phyloP scores from a whole-genome alignment of 1,139 yeast genomes.

The Geotrichum reessii region DNA sequence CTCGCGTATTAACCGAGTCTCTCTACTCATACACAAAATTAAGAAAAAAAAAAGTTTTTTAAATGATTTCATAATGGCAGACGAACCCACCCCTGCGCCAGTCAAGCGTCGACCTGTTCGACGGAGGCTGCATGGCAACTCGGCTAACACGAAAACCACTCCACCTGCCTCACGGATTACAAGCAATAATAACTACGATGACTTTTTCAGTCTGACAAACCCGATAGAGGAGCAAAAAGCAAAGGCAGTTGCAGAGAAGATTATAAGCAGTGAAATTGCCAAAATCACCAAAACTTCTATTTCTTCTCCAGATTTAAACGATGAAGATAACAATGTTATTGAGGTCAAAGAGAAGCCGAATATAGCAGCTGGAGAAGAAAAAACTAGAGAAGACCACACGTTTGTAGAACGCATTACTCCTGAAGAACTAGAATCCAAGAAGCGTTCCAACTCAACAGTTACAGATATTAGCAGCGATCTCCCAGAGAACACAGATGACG shows the following conservation, averaged over 20 bases:
- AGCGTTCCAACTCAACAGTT: background rate
- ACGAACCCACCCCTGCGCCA: background rate
- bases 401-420: background rate
- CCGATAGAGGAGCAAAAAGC: slow-evolving; percentile 1
- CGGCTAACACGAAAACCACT: background rate
- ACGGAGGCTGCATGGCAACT: background rate
- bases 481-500: background rate
- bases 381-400: background rate
- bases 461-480: background rate
- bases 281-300: background rate
- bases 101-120: background rate
- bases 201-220: slow-evolving; percentile 11
- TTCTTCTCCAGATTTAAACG: background rate
- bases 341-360: background rate
- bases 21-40: background rate
- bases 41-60: background rate
- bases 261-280: background rate
- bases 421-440: background rate
- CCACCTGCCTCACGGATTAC: background rate
- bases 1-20: background rate
- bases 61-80: background rate
- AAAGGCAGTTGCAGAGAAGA: background rate
- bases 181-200: background rate
- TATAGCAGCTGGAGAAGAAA: background rate
- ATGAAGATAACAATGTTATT: background rate